Evolutionary conservation across 805 yeast genomes (phyloP), one percentile per base, ranked within the genome.

Genomic region (Kodamaea hsintzibuensis): DNA sequence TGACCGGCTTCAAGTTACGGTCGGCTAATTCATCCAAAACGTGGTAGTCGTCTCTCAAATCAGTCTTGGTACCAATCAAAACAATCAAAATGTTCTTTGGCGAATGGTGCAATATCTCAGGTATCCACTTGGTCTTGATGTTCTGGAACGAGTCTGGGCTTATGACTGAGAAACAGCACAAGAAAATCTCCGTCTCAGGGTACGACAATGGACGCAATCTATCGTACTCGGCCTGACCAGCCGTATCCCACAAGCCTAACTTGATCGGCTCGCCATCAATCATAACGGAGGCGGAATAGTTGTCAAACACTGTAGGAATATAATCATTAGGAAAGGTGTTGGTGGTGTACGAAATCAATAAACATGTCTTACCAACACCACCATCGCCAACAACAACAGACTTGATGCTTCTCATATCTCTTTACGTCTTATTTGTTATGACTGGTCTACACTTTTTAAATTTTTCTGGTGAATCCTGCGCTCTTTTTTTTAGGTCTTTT

Each of bases 311-410:
- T 0, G 98, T 91, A 49, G 98, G 98, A 55, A 91, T 88, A 69
- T 91, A 91, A 64, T 91, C 97, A 61, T 88, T 89, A 5, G 97
- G 97, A 70, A 91, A 91, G 33, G 96, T 89, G 68, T 91, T 91
- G 51, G 96, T 89, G 27, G 97, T 91, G 73, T 91, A 91, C 19
- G 93, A 85, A 58, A 91, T 91, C 57, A 91, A 80, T 54, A 91
- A 77, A 66, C 96, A 91, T 2, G 97, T 91, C 68, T 91, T 91
- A 72, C 98, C 98, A 45, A 91, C 97, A 52, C 96, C 96, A 72
- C 93, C 97, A 67, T 91, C 97, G 60, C 97, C 97, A 42, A 91
- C 92, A 51, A 91, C 96, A 42, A 91, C 97, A 63, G 96, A 90
- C 70, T 91, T 91, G 64, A 91, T 87, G 58, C 91, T 84, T 78